These are phyloP conservation scores for Trichosporon faecale DNA, from an alignment of 1,284 basidiomycete genomes.

Conservation along the genomic window DNA sequence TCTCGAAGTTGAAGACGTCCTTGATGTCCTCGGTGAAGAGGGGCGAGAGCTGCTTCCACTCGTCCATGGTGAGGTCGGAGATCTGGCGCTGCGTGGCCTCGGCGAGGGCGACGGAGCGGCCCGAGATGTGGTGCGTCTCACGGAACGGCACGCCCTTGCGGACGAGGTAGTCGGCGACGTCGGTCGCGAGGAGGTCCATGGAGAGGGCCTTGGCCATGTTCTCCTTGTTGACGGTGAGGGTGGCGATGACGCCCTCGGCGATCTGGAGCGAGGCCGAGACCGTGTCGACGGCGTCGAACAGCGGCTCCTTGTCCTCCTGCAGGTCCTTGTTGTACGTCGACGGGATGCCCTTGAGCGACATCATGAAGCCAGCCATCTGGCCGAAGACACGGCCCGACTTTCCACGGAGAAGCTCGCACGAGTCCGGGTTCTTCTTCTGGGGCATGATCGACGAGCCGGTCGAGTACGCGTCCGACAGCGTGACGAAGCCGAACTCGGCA, in stretches of 20 bases:
- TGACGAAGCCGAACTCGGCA: slow-evolving; percentile 93
- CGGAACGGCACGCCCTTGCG: slow-evolving; percentile 98
- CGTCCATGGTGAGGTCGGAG: slow-evolving; percentile 71
- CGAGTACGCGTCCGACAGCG: slow-evolving; percentile 94
- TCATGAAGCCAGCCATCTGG: slow-evolving; percentile 96
- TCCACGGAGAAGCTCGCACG: slow-evolving; percentile 87
- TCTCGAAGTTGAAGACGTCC: slow-evolving; percentile 86
- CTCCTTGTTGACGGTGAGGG: slow-evolving; percentile 77
- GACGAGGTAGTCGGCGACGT: slow-evolving; percentile 95
- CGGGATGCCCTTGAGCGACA: slow-evolving; percentile 94
- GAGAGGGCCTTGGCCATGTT: slow-evolving; percentile 89
- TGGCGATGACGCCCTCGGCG: slow-evolving; percentile 89
- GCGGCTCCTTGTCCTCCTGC: slow-evolving; percentile 96
- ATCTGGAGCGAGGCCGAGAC: slow-evolving; percentile 86
- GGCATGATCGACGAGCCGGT: slow-evolving; percentile 99
- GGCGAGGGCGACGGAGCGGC: slow-evolving; percentile 89
- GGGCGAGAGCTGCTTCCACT: slow-evolving; percentile 71
- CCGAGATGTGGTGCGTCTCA: slow-evolving; percentile 97
- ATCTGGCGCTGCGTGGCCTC: slow-evolving; percentile 78
- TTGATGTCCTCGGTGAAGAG: slow-evolving; percentile 78
- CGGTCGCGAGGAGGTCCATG: slow-evolving; percentile 95
- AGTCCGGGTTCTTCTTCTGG: slow-evolving; percentile 99
- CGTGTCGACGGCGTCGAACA: slow-evolving; percentile 92
- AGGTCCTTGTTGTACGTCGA: slow-evolving; percentile 99
- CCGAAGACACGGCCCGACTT: slow-evolving; percentile 94